Percentiles rank a stretch among this genome's conserved stretches.
These are phyloP conservation scores for Hortaea werneckii DNA, from an alignment of 2,329 filamentous ascomycete species.

Conservation along the genomic window DNA sequence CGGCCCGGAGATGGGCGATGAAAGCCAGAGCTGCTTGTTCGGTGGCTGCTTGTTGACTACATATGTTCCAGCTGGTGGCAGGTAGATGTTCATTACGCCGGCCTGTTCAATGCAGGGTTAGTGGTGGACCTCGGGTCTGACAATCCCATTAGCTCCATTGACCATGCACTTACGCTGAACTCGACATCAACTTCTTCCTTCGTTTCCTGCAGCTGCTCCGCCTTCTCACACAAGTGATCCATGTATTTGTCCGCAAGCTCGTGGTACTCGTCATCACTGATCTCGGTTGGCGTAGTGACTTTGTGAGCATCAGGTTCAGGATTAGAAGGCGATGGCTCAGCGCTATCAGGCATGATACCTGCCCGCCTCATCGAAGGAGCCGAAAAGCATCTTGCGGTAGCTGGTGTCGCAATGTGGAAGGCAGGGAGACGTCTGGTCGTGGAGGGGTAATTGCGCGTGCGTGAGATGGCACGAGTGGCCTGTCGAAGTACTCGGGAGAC, in stretches of 20 bases:
- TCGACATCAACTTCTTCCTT: constrained; percentile 75
- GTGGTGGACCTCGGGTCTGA: not conserved
- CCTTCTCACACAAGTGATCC: constrained; percentile 43
- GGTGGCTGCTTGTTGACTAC: constrained; percentile 98
- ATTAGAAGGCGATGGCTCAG: constrained; percentile 31
- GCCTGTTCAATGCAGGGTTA: constrained; percentile 45
- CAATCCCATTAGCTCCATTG: too few relatives aligned
- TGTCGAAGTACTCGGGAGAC: too few relatives aligned
- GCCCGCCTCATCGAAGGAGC: constrained; percentile 6
- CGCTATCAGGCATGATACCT: constrained; percentile 34
- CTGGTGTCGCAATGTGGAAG: too few relatives aligned
- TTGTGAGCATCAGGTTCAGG: constrained; percentile 22
- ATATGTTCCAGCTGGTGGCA: constrained; percentile 65
- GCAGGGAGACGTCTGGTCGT: too few relatives aligned
- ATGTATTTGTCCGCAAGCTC: constrained; percentile 68
- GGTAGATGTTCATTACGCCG: constrained; percentile 70
- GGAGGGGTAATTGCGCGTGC: too few relatives aligned
- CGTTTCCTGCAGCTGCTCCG: constrained; percentile 68
- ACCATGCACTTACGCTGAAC: constrained; percentile 57
- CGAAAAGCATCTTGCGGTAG: constrained; percentile 12
- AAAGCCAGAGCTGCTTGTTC: constrained; percentile 96
- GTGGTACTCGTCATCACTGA: constrained; percentile 66
- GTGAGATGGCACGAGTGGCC: too few relatives aligned
- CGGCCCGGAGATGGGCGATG: constrained; percentile 79
- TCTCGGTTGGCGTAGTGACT: constrained; percentile 47